Evolutionary conservation across 768 basidiomycete genomes (phyloP).

Genomic region (Postia placenta): DNA sequence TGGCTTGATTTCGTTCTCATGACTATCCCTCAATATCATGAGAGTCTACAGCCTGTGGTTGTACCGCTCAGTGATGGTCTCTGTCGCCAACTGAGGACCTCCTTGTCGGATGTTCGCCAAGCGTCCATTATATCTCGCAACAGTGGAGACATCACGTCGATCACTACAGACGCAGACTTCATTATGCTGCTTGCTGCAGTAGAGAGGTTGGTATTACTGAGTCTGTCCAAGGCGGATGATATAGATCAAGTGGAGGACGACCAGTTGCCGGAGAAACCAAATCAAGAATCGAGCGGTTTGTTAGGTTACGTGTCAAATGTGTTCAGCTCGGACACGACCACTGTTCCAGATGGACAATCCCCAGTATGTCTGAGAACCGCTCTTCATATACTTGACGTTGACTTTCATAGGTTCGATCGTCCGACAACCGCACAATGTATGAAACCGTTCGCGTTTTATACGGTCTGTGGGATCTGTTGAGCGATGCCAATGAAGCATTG

Average conservation of each 20-base stretch:
- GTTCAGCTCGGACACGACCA: conserved; percentile 65
- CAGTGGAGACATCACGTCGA: conserved; percentile 38
- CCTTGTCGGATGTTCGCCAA: conserved; percentile 49
- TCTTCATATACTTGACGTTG: no score
- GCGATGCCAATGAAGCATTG: conserved; percentile 24
- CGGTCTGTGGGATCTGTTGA: conserved; percentile 60
- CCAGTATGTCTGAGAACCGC: conserved; percentile 36
- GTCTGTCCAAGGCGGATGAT: conserved; percentile 55
- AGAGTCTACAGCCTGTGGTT: conserved; percentile 58
- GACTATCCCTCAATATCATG: conserved; percentile 83
- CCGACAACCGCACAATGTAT: conserved; percentile 71
- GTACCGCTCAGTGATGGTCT: conserved; percentile 75
- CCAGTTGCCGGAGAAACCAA: conserved; percentile 43
- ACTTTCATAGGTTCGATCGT: conserved; percentile 60
- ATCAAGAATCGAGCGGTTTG: conserved; percentile 56
- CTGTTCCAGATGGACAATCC: conserved; percentile 46
- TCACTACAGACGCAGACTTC: conserved; percentile 73
- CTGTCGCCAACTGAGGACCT: conserved; percentile 57
- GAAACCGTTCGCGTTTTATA: conserved; percentile 79
- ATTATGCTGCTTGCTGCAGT: conserved; percentile 79
- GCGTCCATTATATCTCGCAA: conserved; percentile 32
- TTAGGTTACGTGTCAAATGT: conserved; percentile 90
- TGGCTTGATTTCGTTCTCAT: conserved; percentile 96
- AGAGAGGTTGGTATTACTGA: conserved; percentile 75
- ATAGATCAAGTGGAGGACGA: conserved; percentile 52